Evolutionary conservation across 371 early-diverging fungal genomes (phyloP).

Genomic region (Neoconidiobolus thromboides): DNA sequence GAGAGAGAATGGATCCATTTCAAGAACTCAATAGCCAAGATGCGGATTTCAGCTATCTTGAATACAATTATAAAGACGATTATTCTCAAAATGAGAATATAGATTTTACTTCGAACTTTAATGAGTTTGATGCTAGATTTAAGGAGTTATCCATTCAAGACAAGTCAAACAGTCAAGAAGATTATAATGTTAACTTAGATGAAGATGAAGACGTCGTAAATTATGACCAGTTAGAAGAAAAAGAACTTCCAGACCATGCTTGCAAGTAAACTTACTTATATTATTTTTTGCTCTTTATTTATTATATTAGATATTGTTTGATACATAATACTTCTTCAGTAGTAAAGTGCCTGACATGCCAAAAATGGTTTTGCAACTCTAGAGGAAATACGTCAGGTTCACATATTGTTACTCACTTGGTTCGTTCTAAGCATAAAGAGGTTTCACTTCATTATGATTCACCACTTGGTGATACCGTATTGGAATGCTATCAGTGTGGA

Average conservation of each 20-base stretch:
- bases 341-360: slow-evolving; percentile 84
- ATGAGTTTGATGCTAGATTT: no score
- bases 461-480: slow-evolving; percentile 76
- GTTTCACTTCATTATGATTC: slow-evolving; percentile 79
- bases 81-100: no score
- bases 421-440: slow-evolving; percentile 86
- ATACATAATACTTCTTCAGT: slow-evolving; percentile 77
- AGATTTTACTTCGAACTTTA: no score
- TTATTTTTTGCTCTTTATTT: not conserved
- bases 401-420: slow-evolving; percentile 91
- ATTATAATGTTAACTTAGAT: not conserved
- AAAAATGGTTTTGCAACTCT: slow-evolving; percentile 94
- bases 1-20: no score
- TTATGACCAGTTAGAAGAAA: slow-evolving; percentile 22
- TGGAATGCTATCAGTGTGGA: slow-evolving; percentile 96
- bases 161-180: no score
- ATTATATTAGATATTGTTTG: slow-evolving; percentile 52
- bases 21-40: no score
- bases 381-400: slow-evolving; percentile 82
- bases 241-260: slow-evolving; percentile 63
- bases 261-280: slow-evolving; percentile 36
- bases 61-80: no score
- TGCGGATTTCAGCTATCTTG: no score
- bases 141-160: no score
- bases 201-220: slow-evolving; percentile 18